Base-by-base conservation (phyloP, 148 eudicot genomes). In the Rhododendron molle region DNA sequence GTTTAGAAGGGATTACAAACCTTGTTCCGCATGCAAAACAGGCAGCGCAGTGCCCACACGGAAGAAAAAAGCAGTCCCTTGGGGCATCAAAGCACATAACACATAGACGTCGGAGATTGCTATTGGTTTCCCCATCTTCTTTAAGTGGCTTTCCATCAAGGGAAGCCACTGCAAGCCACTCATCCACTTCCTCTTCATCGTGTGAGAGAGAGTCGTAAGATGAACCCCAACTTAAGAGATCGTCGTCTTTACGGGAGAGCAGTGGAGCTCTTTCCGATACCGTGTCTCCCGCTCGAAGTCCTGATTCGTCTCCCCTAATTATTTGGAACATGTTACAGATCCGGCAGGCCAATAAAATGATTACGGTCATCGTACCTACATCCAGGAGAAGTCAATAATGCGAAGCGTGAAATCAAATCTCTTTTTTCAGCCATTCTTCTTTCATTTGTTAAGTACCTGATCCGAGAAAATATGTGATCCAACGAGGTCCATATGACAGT, bases 21-120 rank as follows among this genome's bases (percentile, higher is more conserved):
- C 94, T 93, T 87, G 93, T 82, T 87, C 92, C 95, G 84, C 95
- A 93, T 13, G 85, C 80, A 87, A 90, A 92, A 86, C 95, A 93
- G 83, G 92, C 83, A 83, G 93, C 95, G 36, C 90, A 91, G 84
- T 93, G 95, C 9, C 93, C 95, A 54, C 95, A 93, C 44, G 93
- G 95, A 80, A 93, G 89, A 81, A 92, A 93, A 91, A 93, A 93
- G 76, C 89, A 90, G 81, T 93, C 95, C 47, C 90, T 87, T 71
- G 92, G 92, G 52, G 93, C 86, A 89, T 90, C 93, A 80, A 88
- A 90, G 76, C 94, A 93, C 85, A 90, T 92, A 23, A 85, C 91
- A 86, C 95, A 93, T 30, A 88, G 84, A 56, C 86, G 87, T 21
- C 87, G 86, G 76, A 83, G 83, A 82, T 83, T 82, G 23, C 46